Evolutionary conservation across 1,284 basidiomycete species (phyloP).

Genomic region (Cutaneotrichosporon sp.): DNA sequence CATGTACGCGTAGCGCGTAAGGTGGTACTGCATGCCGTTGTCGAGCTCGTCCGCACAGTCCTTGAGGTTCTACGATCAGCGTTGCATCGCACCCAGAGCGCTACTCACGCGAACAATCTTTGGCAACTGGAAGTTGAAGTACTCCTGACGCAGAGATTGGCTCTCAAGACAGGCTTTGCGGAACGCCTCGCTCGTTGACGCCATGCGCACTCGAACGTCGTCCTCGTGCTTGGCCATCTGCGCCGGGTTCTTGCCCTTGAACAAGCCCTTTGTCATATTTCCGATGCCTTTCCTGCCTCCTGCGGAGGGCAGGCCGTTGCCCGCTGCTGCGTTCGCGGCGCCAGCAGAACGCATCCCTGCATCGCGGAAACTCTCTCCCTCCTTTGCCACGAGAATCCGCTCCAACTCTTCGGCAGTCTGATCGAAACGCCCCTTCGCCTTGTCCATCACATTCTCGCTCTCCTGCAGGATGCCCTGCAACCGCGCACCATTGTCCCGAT

Average conservation of each 20-base stretch:
- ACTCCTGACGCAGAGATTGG: constrained; percentile 87
- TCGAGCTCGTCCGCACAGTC: constrained; percentile 96
- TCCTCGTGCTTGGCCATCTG: constrained; percentile 93
- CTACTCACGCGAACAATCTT: constrained; percentile 79
- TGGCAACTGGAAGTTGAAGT: constrained; percentile 94
- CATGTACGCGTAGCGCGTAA: constrained; percentile 88
- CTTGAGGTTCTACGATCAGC: constrained; percentile 69
- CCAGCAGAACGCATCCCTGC: constrained; percentile 57
- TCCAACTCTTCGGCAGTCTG: constrained; percentile 90
- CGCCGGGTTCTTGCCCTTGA: constrained; percentile 91
- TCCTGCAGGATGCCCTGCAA: constrained; percentile 86
- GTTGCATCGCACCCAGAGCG: neutral
- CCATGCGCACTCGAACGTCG: constrained; percentile 80
- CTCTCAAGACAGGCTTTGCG: constrained; percentile 86
- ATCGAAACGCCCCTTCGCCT: constrained; percentile 76
- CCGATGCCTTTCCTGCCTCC: constrained; percentile 58
- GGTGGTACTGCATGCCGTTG: constrained; percentile 92
- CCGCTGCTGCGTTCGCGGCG: constrained; percentile 44
- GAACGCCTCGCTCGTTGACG: constrained; percentile 78
- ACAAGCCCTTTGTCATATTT: constrained; percentile 79
- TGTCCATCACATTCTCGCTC: constrained; percentile 82
- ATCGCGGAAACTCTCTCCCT: constrained; percentile 83
- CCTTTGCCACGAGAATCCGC: constrained; percentile 86
- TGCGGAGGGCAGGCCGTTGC: constrained; percentile 64
- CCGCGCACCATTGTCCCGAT: constrained; percentile 79